phyloP scores from a whole-genome alignment of 352 stramenopile species.

The Globisporangium okanoganense region DNA sequence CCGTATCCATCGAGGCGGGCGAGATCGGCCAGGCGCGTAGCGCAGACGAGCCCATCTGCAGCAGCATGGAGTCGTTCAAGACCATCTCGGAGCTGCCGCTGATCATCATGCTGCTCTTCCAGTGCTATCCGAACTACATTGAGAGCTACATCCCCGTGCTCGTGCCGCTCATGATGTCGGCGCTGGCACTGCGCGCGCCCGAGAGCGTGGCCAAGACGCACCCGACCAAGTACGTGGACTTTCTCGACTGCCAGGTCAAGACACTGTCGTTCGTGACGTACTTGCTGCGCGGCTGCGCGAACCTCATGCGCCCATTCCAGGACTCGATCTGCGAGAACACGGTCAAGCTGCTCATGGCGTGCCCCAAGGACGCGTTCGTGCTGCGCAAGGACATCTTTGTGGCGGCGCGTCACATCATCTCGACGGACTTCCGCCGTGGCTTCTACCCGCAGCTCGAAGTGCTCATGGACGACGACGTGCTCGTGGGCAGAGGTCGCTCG shows the following conservation, averaged over 20 bases:
- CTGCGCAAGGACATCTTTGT: slow-evolving; percentile 96
- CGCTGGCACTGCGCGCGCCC: slow-evolving; percentile 84
- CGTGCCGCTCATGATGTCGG: slow-evolving; percentile 97
- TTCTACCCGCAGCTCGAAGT: slow-evolving; percentile 95
- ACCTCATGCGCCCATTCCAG: slow-evolving; percentile 94
- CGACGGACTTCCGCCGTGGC: slow-evolving; percentile 95
- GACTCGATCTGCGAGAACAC: slow-evolving; percentile 93
- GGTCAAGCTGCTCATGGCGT: slow-evolving; percentile 93
- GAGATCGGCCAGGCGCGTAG: slow-evolving; percentile 16
- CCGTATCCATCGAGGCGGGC: slow-evolving; percentile 12
- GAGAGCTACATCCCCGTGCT: slow-evolving; percentile 94
- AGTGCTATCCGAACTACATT: slow-evolving; percentile 96
- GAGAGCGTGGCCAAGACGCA: slow-evolving; percentile 54
- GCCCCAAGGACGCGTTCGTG: slow-evolving; percentile 92
- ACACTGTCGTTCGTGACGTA: slow-evolving; percentile 98
- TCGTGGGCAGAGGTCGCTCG: slow-evolving; percentile 86
- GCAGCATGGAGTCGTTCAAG: slow-evolving; percentile 91
- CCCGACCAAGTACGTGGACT: slow-evolving; percentile 77
- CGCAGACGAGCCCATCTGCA: slow-evolving; percentile 57
- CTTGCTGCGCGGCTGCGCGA: slow-evolving; percentile 89
- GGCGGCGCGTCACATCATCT: slow-evolving; percentile 95
- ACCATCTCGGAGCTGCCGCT: slow-evolving; percentile 97
- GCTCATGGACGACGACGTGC: slow-evolving; percentile 94
- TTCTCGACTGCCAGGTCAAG: slow-evolving; percentile 96
- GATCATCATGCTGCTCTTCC: slow-evolving; percentile 98